Percentiles rank a stretch among this genome's conserved stretches.
These are phyloP conservation scores for Laguncularia racemosa DNA, from an alignment of 345 rosid genomes.

Conservation along the genomic window DNA sequence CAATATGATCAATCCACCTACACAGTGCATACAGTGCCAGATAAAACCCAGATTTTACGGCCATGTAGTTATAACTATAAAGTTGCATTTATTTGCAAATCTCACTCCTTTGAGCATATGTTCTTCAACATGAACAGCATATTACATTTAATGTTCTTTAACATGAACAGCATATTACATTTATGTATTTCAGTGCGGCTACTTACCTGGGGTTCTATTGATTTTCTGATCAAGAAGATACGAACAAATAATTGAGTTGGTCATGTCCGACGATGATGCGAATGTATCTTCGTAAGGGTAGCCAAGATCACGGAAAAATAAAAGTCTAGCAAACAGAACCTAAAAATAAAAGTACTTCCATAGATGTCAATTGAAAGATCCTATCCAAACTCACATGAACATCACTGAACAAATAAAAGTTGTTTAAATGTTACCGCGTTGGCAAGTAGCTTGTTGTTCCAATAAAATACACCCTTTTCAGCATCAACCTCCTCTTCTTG, in stretches of 20 bases:
- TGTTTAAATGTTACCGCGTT: conserved; percentile 25
- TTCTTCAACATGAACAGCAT: too few relatives aligned
- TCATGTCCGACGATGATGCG: conserved; percentile 21
- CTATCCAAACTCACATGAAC: conserved; percentile 1
- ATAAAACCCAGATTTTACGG: background rate
- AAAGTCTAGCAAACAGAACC: conserved; percentile 44
- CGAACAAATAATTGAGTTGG: conserved; percentile 34
- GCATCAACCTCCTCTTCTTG: conserved; percentile 20
- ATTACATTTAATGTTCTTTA: too few relatives aligned
- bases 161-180: too few relatives aligned
- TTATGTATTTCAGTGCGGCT: background rate
- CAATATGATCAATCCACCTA: conserved; percentile 51
- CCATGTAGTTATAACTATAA: background rate
- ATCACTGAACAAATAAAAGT: background rate
- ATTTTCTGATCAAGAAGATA: conserved; percentile 27
- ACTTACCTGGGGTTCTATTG: conserved; percentile 33
- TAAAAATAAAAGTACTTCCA: conserved; percentile 4
- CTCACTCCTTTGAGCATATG: too few relatives aligned
- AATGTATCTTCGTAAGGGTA: conserved; percentile 33
- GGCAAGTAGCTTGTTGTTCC: conserved; percentile 57
- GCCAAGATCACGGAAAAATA: conserved; percentile 44
- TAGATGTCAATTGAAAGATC: background rate
- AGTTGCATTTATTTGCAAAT: too few relatives aligned
- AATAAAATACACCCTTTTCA: conserved; percentile 39
- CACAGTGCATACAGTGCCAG: background rate